Evolutionary conservation across 352 stramenopile genomes (phyloP).

Genomic region (Pythium angustatum): DNA sequence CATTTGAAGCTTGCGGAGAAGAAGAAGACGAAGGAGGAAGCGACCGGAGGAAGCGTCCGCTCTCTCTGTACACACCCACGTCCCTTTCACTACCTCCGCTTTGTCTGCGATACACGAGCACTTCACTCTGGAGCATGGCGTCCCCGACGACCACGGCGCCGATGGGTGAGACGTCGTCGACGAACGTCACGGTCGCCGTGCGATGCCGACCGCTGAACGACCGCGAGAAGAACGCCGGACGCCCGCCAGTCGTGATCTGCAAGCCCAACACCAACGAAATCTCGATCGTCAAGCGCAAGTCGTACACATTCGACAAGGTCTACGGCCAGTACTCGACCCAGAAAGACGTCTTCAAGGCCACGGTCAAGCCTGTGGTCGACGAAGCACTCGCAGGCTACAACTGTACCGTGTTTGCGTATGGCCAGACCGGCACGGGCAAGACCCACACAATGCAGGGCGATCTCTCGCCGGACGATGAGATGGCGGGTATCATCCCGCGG

Average conservation of each 20-base stretch:
- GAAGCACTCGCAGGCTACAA: constrained; percentile 96
- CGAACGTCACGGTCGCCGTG: constrained; percentile 90
- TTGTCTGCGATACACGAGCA: background rate
- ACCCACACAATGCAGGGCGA: constrained; percentile 98
- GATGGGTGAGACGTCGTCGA: constrained; percentile 16
- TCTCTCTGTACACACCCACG: background rate
- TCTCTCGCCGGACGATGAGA: constrained; percentile 82
- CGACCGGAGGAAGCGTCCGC: background rate
- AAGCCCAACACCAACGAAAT: constrained; percentile 86
- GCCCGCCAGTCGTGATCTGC: constrained; percentile 84
- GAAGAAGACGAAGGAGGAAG: background rate
- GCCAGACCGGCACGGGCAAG: constrained; percentile 97
- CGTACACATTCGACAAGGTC: constrained; percentile 92
- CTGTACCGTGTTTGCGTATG: constrained; percentile 97
- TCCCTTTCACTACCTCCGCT: background rate
- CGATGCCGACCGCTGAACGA: constrained; percentile 89
- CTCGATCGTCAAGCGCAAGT: constrained; percentile 86
- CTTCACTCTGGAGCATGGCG: constrained; percentile 1
- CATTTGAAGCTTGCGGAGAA: constrained; percentile 34
- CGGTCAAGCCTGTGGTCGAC: constrained; percentile 93
- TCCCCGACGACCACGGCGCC: constrained; percentile 11
- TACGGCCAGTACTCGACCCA: constrained; percentile 96
- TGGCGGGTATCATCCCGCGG: constrained; percentile 94
- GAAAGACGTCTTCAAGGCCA: constrained; percentile 95
- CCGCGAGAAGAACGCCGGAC: constrained; percentile 78